Evolutionary conservation across 805 yeast species (phyloP).

Genomic region (Candida chauliodis): DNA sequence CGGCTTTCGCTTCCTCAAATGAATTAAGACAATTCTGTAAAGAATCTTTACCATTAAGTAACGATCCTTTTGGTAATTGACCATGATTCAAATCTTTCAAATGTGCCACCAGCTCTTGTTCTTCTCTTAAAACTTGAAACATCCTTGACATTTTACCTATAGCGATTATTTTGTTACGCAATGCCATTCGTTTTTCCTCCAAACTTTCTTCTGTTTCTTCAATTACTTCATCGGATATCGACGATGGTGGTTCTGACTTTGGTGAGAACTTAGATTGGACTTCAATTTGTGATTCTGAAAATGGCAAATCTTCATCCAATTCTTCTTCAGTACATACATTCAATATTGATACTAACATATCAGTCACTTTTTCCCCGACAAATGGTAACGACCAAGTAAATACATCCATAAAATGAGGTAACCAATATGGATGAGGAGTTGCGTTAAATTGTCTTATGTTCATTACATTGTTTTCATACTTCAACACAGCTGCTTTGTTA

Average conservation of each 20-base stretch:
- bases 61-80: constrained; percentile 79
- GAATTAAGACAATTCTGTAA: constrained; percentile 62
- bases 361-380: constrained; percentile 94
- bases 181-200: constrained; percentile 44
- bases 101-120: constrained; percentile 79
- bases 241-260: constrained; percentile 1
- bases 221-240: constrained; percentile 4
- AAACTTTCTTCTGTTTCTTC: constrained; percentile 23
- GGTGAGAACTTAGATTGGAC: constrained; percentile 2
- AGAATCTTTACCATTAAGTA: constrained; percentile 80
- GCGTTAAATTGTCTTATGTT: constrained; percentile 91
- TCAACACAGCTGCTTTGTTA: constrained; percentile 92
- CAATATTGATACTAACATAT: constrained; percentile 83
- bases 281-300: constrained; percentile 32
- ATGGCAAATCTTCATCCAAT: constrained; percentile 67
- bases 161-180: constrained; percentile 86
- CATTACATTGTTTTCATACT: constrained; percentile 89
- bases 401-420: constrained; percentile 96
- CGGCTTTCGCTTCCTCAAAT: constrained; percentile 79
- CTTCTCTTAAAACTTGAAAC: constrained; percentile 85
- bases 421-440: constrained; percentile 94
- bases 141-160: constrained; percentile 94
- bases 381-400: constrained; percentile 97
- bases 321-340: constrained; percentile 96
- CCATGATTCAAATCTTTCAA: constrained; percentile 72